Percentiles rank a stretch among this genome's conserved stretches.
Evolutionary conservation across 176 grass and related monocot species (phyloP).

Genomic region (Musa schizocarpa): DNA sequence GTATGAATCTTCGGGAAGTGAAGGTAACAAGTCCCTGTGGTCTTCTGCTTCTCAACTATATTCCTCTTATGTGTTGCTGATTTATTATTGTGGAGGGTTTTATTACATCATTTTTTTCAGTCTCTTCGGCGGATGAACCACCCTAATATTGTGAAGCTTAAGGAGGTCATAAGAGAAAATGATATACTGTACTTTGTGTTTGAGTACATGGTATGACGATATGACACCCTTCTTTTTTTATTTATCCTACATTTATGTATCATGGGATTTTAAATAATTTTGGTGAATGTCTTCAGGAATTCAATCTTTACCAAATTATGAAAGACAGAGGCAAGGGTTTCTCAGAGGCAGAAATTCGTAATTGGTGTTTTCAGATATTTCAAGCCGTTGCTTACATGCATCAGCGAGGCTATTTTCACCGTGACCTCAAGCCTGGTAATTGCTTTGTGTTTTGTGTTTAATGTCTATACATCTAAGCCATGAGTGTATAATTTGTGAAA

Average conservation of each 20-base stretch:
- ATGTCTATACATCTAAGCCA: too few relatives aligned
- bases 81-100: slow-evolving; percentile 19
- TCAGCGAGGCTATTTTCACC: slow-evolving; percentile 95
- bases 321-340: slow-evolving; percentile 84
- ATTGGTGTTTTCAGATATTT: slow-evolving; percentile 99
- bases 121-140: slow-evolving; percentile 95
- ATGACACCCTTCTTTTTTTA: too few relatives aligned
- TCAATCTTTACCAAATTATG: slow-evolving; percentile 97
- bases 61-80: not conserved
- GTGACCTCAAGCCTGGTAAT: slow-evolving; percentile 91
- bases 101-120: slow-evolving; percentile 22
- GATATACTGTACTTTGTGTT: slow-evolving; percentile 89
- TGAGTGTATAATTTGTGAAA: too few relatives aligned
- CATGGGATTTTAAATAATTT: not conserved
- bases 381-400: slow-evolving; percentile 98
- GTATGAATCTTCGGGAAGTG: slow-evolving; percentile 88
- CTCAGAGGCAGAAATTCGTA: slow-evolving; percentile 66
- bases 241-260: not conserved
- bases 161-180: slow-evolving; percentile 92
- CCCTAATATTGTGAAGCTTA: slow-evolving; percentile 94
- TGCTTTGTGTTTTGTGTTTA: not conserved
- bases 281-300: slow-evolving; percentile 33
- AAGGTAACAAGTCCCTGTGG: slow-evolving; percentile 42
- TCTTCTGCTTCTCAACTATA: not conserved
- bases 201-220: slow-evolving; percentile 81